Evolutionary conservation across 2,329 filamentous ascomycete genomes (phyloP).

Genomic region (Sordariomycetes sp.): DNA sequence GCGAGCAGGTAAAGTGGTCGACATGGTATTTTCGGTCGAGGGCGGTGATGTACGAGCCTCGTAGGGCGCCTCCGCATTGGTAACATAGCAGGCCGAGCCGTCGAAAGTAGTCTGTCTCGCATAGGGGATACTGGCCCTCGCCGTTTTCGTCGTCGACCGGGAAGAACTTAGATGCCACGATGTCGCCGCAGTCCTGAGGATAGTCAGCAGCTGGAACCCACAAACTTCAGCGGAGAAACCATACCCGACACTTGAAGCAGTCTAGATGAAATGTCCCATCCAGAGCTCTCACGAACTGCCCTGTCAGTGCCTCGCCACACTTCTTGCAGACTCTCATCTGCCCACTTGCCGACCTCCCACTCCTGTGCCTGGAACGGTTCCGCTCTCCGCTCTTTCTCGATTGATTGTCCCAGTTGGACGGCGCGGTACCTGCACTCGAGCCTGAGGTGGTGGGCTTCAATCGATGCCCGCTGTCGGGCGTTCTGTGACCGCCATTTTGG

Average conservation of each 20-base stretch:
- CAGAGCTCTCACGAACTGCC: constrained; percentile 90
- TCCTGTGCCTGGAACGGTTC: constrained; percentile 45
- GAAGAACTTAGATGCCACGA: constrained; percentile 98
- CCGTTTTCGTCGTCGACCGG: constrained; percentile 87
- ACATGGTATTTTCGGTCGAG: constrained; percentile 98
- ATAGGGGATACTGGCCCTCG: constrained; percentile 81
- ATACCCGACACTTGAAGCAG: constrained; percentile 93
- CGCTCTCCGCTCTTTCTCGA: constrained; percentile 46
- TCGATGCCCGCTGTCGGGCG: constrained; percentile 24
- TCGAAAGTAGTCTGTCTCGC: constrained; percentile 96
- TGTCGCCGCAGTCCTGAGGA: constrained; percentile 82
- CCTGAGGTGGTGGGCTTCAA: constrained; percentile 24
- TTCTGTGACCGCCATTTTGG: constrained; percentile 22
- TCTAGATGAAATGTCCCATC: constrained; percentile 94
- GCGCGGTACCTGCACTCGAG: constrained; percentile 18
- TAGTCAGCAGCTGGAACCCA: background rate
- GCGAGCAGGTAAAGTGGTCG: constrained; percentile 96
- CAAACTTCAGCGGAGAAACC: constrained; percentile 18
- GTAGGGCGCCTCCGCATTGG: constrained; percentile 83
- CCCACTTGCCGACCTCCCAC: constrained; percentile 47
- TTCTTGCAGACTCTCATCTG: constrained; percentile 69
- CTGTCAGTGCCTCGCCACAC: constrained; percentile 78
- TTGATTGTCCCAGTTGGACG: constrained; percentile 29
- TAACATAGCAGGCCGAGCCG: constrained; percentile 84
- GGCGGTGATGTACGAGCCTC: constrained; percentile 96